Percentiles rank a stretch among this genome's conserved stretches.
Conservation (phyloP, 1,139 yeast genomes). For the Suhomyces bribrorum region DNA sequence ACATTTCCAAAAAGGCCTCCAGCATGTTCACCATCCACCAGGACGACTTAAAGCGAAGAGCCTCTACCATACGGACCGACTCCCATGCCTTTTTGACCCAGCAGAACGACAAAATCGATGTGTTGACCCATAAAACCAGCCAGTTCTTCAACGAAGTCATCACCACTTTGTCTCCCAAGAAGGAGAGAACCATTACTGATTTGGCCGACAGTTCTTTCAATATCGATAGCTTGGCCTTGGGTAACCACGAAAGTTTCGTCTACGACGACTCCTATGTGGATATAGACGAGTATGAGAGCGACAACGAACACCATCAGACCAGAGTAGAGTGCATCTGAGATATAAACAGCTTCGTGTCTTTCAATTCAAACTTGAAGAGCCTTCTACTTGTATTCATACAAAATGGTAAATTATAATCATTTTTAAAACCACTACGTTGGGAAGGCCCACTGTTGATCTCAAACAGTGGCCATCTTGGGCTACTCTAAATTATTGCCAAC, state of each 20-base stretch:
- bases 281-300: constrained; percentile 32
- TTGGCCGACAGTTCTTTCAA: constrained; percentile 29
- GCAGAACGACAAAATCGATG: constrained; percentile 13
- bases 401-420: no score
- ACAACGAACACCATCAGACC: no score
- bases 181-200: constrained; percentile 7
- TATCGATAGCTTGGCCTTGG: constrained; percentile 24
- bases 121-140: constrained; percentile 16
- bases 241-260: constrained; percentile 8
- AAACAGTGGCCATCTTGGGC: no score
- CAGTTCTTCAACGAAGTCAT: constrained; percentile 19
- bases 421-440: no score
- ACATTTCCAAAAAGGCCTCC: constrained; percentile 10
- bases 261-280: constrained; percentile 20
- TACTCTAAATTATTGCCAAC: no score
- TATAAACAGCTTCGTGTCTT: no score
- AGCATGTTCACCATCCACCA: constrained; percentile 10
- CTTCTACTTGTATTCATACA: no score
- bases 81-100: constrained; percentile 9
- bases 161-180: constrained; percentile 18
- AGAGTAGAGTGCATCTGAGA: no score
- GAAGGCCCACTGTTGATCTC: no score
- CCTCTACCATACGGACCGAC: constrained; percentile 19
- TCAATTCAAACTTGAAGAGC: no score
- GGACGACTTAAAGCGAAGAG: constrained; percentile 20